Evolutionary conservation across 192 early-diverging fungal species (phyloP), one percentile per base, ranked within the genome.

Genomic region (Coemansia sp.): DNA sequence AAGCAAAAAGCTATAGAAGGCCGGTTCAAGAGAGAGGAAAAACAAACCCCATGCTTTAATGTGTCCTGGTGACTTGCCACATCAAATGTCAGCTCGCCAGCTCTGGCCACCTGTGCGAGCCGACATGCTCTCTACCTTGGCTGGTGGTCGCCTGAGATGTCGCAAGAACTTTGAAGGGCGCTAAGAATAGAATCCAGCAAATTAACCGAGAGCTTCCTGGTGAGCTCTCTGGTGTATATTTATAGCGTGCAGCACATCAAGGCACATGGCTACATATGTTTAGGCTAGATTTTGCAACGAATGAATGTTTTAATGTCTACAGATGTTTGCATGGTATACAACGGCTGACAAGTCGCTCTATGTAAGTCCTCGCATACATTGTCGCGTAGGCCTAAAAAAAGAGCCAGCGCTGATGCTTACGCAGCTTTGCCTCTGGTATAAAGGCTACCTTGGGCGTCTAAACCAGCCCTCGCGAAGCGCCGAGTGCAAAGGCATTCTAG

Each of bases 341-440:
- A 33, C 24, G 26, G 51, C 51, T 55, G 51, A 55, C 24, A 55
- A 26, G 51, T 26, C n/a, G 50, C 50, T n/a, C 50, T 35, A 57
- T 57, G 55, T 58, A 58, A 9, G 56, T 16, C 10, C 24, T 14
- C 20, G 56, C 56, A 58, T 58, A 58, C 56, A 58, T 58, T 58
- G 56, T 58, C 18, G 28, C 56, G 0, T 36, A 37, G 3, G 43
- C 43, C 43, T 26, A 50, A 26, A 26, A 23, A 45, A 45, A 20
- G 43, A 45, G 43, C 18, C 43, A 18, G n/a, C 43, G 18, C 18
- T 45, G 43, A 45, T 5, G 2, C 21, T 58, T 58, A 33, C 1
- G 34, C 33, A 11, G 34, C 11, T 34, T 21, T 9, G 34, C 34
- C 16, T 34, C 56, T n/a, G 3, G 10, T 58, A 58, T 58, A 58